These are phyloP conservation scores for Hygrophorus russula DNA, from an alignment of 768 basidiomycete genomes.

Conservation along the genomic window DNA sequence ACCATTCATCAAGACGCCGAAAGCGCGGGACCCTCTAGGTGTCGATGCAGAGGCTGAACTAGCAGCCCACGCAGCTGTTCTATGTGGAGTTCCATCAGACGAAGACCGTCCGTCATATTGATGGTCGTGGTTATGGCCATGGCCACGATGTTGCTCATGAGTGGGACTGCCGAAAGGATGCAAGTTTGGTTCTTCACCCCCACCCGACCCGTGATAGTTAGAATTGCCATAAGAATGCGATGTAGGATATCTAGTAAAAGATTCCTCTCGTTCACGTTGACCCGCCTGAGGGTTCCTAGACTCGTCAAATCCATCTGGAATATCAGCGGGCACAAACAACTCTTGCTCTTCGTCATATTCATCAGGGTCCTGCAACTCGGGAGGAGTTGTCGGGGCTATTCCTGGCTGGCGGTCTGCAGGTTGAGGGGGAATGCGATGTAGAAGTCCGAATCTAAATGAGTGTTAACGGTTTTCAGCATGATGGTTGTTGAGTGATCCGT, in stretches of 20 bases:
- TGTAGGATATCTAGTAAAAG: too few relatives aligned
- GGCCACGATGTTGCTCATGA: too few relatives aligned
- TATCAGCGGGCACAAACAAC: slow-evolving; percentile 66
- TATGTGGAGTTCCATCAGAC: background rate
- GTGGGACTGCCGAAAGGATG: too few relatives aligned
- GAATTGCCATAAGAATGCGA: background rate
- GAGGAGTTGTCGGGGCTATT: slow-evolving; percentile 44
- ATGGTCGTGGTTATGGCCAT: slow-evolving; percentile 6
- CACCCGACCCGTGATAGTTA: slow-evolving; percentile 4
- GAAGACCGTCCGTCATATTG: background rate
- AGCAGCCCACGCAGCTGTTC: too few relatives aligned
- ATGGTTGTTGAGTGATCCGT: background rate
- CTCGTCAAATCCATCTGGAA: slow-evolving; percentile 19
- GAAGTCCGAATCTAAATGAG: slow-evolving; percentile 61
- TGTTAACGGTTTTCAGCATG: slow-evolving; percentile 1
- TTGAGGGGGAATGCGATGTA: slow-evolving; percentile 87
- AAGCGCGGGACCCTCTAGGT: slow-evolving; percentile 1
- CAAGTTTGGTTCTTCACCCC: too few relatives aligned
- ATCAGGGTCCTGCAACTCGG: slow-evolving; percentile 23
- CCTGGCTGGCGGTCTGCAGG: slow-evolving; percentile 47
- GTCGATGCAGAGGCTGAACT: background rate
- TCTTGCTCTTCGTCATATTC: slow-evolving; percentile 48
- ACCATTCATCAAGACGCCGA: slow-evolving; percentile 6
- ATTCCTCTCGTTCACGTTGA: too few relatives aligned
- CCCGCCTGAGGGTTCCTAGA: slow-evolving; percentile 8